Evolutionary conservation across 345 rosid genomes (phyloP).

Genomic region (Euphorbia peplus): DNA sequence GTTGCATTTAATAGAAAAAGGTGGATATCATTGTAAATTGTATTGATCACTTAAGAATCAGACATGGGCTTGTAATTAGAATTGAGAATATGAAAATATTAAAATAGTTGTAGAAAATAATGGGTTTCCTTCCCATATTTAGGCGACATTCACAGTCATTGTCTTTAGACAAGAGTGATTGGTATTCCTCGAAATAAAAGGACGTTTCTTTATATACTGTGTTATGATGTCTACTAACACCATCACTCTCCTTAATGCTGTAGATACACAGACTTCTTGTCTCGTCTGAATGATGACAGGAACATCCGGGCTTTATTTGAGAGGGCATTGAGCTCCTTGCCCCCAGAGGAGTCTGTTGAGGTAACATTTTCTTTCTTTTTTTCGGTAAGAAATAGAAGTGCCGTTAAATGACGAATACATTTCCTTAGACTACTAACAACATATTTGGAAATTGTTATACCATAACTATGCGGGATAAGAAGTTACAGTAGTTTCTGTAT

Average conservation of each 20-base stretch:
- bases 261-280: conserved; percentile 95
- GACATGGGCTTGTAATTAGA: neutral
- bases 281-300: conserved; percentile 84
- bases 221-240: neutral
- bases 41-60: neutral
- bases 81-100: neutral
- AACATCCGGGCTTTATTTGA: conserved; percentile 94
- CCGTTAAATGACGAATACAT: neutral
- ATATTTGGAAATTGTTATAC: neutral
- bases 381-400: neutral
- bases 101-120: neutral
- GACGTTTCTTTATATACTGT: conserved; percentile 4
- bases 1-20: neutral
- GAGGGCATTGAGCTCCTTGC: conserved; percentile 85
- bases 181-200: neutral
- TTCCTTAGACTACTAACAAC: neutral
- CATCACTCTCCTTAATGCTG: conserved; percentile 18
- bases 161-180: too few relatives aligned
- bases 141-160: neutral
- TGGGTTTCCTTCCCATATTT: neutral
- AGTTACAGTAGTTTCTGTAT: neutral
- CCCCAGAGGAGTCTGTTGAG: conserved; percentile 84
- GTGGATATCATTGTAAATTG: neutral
- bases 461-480: neutral
- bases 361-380: conserved; percentile 27